Evolutionary conservation across 2,329 filamentous ascomycete genomes (phyloP).

Genomic region (Hymenoscyphus occultus): DNA sequence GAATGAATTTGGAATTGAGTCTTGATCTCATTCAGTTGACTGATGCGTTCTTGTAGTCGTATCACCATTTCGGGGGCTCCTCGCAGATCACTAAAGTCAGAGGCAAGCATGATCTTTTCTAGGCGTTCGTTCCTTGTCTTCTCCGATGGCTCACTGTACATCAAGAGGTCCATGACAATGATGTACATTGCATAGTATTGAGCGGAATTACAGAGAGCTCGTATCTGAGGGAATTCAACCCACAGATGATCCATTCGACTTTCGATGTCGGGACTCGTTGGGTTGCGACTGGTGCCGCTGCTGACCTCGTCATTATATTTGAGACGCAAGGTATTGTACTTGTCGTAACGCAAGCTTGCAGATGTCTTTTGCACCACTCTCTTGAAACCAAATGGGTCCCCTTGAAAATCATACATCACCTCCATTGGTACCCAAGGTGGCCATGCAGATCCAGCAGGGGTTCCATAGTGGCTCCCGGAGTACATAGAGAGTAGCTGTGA

Average conservation of each 20-base stretch:
- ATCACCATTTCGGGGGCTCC: conserved; percentile 92
- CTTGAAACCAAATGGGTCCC: conserved; percentile 96
- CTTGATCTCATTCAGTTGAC: conserved; percentile 94
- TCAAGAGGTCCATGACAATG: conserved; percentile 90
- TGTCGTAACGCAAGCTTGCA: conserved; percentile 90
- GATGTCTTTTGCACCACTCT: conserved; percentile 96
- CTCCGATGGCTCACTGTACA: conserved; percentile 94
- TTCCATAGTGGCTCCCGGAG: conserved; percentile 88
- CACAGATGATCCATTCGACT: conserved; percentile 92
- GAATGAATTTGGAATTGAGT: conserved; percentile 92
- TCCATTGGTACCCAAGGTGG: conserved; percentile 98
- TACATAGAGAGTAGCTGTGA: conserved; percentile 87
- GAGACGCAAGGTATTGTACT: conserved; percentile 93
- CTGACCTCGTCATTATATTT: conserved; percentile 93
- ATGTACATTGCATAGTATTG: conserved; percentile 99
- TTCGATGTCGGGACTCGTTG: conserved; percentile 57
- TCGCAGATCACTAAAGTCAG: conserved; percentile 94
- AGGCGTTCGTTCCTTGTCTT: conserved; percentile 94
- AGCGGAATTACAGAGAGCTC: conserved; percentile 92
- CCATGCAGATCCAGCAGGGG: conserved; percentile 81
- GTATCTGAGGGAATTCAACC: conserved; percentile 92
- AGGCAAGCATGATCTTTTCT: conserved; percentile 98
- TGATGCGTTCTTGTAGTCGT: conserved; percentile 85
- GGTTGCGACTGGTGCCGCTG: conserved; percentile 52
- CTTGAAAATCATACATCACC: conserved; percentile 94